Base-by-base conservation (phyloP, 257 asterid species). In the Capsicum baccatum region DNA sequence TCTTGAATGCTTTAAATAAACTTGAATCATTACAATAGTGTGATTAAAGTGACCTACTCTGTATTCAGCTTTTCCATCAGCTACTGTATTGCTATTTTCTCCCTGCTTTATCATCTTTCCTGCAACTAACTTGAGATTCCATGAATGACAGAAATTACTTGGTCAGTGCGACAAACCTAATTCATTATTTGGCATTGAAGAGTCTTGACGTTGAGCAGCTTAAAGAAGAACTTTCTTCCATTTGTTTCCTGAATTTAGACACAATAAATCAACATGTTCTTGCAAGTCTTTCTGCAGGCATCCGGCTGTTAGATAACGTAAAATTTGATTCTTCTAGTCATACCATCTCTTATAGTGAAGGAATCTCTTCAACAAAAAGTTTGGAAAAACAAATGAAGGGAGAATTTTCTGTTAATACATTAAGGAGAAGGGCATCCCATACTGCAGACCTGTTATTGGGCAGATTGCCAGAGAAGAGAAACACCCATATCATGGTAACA, bases 401-500 rank as follows among this genome's bases (percentile, higher is more conserved):
- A 76, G 91, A 92, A 83, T 88, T 91, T 59, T 87, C 89, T 60
- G 83, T 84, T 84, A 84, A 86, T 86, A 71, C 87, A 85, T 78
- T 92, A 95, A 85, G 84, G 88, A 85, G 84, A 85, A 87, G 84
- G 64, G 88, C 88, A 83, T 88, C 90, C 59, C 85, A 87, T 64
- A 87, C 91, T 76, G 85, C 88, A 16, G 90, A 89, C 81, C 84
- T 88, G 70, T 89, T 93, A 66, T 87, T 93, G 52, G 97, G 95
- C 68, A 83, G 83, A 82, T 90, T 88, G 86, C 91, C 85, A 86
- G 90, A 83, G 83, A 87, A 82, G 89, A 89, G 88, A 90, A 83
- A 19, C 76, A 82, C 89, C 42, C 97, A 93, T 87, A 91, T 92
- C 89, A 93, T 93, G 97, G 97, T 90, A 84, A 93, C 97, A 74